A percentile compares a stretch with the other conserved stretches of the same genome.
phyloP scores from a whole-genome alignment of 2,329 filamentous ascomycete species.

The Thielaviopsis populi region DNA sequence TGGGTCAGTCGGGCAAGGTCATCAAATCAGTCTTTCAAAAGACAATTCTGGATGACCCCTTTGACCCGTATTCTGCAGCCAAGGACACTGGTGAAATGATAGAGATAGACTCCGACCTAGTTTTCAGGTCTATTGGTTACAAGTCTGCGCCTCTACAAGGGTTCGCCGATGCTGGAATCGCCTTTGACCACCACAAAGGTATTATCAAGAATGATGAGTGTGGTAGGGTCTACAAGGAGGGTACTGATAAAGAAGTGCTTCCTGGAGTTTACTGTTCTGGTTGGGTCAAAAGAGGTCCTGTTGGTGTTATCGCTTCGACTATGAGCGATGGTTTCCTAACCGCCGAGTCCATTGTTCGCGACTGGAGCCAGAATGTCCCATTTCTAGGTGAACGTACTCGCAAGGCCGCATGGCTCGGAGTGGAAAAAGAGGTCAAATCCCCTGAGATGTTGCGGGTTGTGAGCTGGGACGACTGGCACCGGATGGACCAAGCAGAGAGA shows the following conservation, averaged over 20 bases:
- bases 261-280: slow-evolving; percentile 82
- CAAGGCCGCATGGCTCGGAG: slow-evolving; percentile 56
- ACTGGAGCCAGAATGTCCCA: slow-evolving; percentile 42
- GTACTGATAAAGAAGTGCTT: slow-evolving; percentile 24
- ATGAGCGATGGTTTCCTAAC: slow-evolving; percentile 91
- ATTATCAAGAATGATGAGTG: slow-evolving; percentile 69
- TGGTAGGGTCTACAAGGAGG: slow-evolving; percentile 46
- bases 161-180: slow-evolving; percentile 56
- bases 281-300: slow-evolving; percentile 91
- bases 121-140: slow-evolving; percentile 93
- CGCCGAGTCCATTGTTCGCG: slow-evolving; percentile 66
- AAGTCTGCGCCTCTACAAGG: slow-evolving; percentile 65
- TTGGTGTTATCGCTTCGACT: slow-evolving; percentile 87
- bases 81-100: slow-evolving; percentile 34
- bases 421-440: slow-evolving; percentile 38
- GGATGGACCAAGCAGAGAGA: slow-evolving; percentile 66
- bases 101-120: slow-evolving; percentile 49
- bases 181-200: slow-evolving; percentile 60
- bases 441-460: slow-evolving; percentile 32
- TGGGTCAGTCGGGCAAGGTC: slow-evolving; percentile 38
- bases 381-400: slow-evolving; percentile 25
- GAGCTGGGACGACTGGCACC: slow-evolving; percentile 70
- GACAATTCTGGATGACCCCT: slow-evolving; percentile 40
- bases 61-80: slow-evolving; percentile 36
- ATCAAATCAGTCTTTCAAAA: slow-evolving; percentile 53